Percentiles rank a stretch among this genome's conserved stretches.
Conservation (phyloP, 148 eudicot genomes). For the Persicaria tinctoria region DNA sequence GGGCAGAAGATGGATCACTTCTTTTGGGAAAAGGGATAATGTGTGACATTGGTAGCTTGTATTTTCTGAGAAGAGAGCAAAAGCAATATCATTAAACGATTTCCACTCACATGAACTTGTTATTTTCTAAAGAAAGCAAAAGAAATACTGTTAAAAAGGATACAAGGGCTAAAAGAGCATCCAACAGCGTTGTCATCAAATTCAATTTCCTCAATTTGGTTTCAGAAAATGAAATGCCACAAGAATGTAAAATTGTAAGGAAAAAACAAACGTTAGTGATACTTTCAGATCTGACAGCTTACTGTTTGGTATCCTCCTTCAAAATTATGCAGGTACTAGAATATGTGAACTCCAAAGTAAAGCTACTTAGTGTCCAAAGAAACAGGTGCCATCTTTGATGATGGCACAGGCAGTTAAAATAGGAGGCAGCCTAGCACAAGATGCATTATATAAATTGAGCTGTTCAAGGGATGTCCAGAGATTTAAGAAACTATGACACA, state of each 20-base stretch:
- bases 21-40: slow-evolving; percentile 89
- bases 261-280: no score
- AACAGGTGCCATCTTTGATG: not conserved
- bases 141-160: not conserved
- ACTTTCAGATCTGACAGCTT: no score
- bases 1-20: slow-evolving; percentile 57
- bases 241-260: not conserved
- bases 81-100: not conserved
- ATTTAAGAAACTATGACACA: not conserved
- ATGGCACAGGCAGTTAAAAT: not conserved
- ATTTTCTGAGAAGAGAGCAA: slow-evolving; percentile 46
- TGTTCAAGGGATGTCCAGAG: not conserved
- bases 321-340: no score
- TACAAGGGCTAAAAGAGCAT: not conserved
- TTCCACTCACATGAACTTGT: not conserved
- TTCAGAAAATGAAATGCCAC: not conserved
- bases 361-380: not conserved
- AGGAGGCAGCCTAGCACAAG: not conserved
- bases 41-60: slow-evolving; percentile 71
- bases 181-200: not conserved
- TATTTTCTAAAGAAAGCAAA: not conserved
- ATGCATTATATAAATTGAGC: no score
- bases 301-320: no score
- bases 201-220: no score
- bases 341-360: no score